phyloP scores from a whole-genome alignment of 2,329 filamentous ascomycete genomes.

The Talaromyces sp. region DNA sequence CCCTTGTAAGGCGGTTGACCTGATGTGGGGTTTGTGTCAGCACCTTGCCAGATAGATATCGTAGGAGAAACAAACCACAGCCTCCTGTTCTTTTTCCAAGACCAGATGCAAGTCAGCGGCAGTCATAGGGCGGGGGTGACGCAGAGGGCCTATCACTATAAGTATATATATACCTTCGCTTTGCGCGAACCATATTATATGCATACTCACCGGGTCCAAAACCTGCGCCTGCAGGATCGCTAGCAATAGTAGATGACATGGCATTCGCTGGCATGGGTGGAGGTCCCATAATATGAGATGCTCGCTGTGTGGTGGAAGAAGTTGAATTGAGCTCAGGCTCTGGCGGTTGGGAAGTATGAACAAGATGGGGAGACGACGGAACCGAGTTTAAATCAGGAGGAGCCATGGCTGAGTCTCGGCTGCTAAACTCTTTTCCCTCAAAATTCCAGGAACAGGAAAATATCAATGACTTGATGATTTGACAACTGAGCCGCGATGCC shows the following conservation, averaged over 20 bases:
- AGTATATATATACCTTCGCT: neutral
- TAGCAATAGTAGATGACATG: constrained; percentile 25
- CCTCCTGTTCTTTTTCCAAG: constrained; percentile 92
- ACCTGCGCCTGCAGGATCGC: constrained; percentile 37
- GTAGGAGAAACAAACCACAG: constrained; percentile 62
- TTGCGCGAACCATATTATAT: neutral
- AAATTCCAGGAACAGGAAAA: neutral
- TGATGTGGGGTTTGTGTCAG: constrained; percentile 33
- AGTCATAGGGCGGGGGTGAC: constrained; percentile 83
- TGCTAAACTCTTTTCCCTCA: neutral
- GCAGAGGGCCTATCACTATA: constrained; percentile 59
- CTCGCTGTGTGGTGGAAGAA: constrained; percentile 43
- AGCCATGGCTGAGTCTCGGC: constrained; percentile 37
- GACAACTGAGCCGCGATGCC: neutral
- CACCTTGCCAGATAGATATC: neutral
- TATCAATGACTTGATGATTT: neutral
- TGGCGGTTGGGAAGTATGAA: constrained; percentile 32
- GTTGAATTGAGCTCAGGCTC: constrained; percentile 29
- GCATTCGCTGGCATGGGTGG: constrained; percentile 32
- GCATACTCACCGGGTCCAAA: constrained; percentile 39
- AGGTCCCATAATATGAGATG: constrained; percentile 49
- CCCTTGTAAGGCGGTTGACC: constrained; percentile 90
- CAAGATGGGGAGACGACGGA: constrained; percentile 34
- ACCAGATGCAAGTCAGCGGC: constrained; percentile 84
- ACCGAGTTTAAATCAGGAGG: constrained; percentile 47